These are phyloP conservation scores for Cinnamomum chago DNA, from an alignment of 164 flowering plant genomes.

Conservation along the genomic window DNA sequence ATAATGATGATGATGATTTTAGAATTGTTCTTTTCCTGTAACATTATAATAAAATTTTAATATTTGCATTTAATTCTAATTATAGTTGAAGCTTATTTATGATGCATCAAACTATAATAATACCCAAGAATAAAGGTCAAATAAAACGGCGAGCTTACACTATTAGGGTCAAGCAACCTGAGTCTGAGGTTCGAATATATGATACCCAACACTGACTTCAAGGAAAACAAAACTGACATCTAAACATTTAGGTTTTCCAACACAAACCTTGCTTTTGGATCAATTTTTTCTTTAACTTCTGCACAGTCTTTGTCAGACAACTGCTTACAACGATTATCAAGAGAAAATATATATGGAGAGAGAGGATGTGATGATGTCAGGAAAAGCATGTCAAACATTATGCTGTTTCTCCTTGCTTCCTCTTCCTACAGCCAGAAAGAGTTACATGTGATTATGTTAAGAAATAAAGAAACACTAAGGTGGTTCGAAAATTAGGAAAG, in stretches of 20 bases:
- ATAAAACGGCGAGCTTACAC: no score
- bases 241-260: background rate
- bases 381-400: conserved; percentile 86
- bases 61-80: no score
- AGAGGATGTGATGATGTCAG: conserved; percentile 69
- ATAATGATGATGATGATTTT: no score
- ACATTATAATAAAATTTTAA: no score
- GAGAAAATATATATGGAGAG: conserved; percentile 78
- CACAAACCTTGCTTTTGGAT: conserved; percentile 75
- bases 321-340: conserved; percentile 65
- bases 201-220: no score
- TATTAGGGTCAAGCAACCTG: no score
- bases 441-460: background rate
- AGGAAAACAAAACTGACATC: no score
- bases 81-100: no score
- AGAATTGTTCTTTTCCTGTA: no score
- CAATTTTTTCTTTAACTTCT: conserved; percentile 55
- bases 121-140: no score
- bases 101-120: no score
- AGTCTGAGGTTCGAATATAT: no score
- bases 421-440: conserved; percentile 54
- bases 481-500: background rate
- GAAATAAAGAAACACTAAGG: background rate
- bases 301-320: conserved; percentile 49
- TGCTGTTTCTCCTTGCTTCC: conserved; percentile 80